phyloP scores from a whole-genome alignment of 2,329 filamentous ascomycete genomes.

The Fusarium sacchari region DNA sequence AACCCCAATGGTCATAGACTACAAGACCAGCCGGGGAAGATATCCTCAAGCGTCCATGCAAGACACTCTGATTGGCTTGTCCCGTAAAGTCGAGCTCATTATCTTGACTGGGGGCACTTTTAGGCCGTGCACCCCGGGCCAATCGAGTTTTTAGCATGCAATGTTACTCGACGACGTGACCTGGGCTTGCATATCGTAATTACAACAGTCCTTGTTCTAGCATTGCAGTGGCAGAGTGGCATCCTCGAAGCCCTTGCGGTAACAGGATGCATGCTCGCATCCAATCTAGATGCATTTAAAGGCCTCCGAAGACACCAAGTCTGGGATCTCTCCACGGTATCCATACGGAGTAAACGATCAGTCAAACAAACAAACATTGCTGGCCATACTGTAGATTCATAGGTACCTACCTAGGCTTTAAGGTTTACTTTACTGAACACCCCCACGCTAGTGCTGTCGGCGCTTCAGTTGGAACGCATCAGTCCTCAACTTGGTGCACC shows the following conservation, averaged over 20 bases:
- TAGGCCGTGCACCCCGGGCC: conserved; percentile 12
- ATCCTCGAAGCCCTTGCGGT: not conserved
- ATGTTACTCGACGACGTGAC: conserved; percentile 34
- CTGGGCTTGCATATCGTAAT: conserved; percentile 44
- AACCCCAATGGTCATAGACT: conserved; percentile 5
- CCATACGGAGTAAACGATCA: not conserved
- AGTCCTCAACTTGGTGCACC: conserved; percentile 6
- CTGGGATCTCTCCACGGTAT: not conserved
- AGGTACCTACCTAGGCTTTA: too few relatives aligned
- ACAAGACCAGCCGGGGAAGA: conserved; percentile 19
- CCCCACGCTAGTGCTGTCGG: conserved; percentile 20
- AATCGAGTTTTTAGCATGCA: conserved; percentile 13
- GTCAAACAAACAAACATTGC: not conserved
- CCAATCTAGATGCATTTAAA: conserved; percentile 18
- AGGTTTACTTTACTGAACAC: not conserved
- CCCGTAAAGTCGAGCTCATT: not conserved
- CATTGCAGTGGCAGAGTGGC: not conserved
- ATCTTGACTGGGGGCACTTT: conserved; percentile 5
- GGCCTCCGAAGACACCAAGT: not conserved
- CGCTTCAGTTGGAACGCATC: conserved; percentile 26
- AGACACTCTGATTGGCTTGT: conserved; percentile 18
- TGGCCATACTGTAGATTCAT: not conserved
- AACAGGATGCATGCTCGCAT: conserved; percentile 3
- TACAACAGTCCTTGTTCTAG: conserved; percentile 32
- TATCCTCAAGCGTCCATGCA: conserved; percentile 24